phyloP scores from a whole-genome alignment of 768 basidiomycete species.

The Collybia sordida region DNA sequence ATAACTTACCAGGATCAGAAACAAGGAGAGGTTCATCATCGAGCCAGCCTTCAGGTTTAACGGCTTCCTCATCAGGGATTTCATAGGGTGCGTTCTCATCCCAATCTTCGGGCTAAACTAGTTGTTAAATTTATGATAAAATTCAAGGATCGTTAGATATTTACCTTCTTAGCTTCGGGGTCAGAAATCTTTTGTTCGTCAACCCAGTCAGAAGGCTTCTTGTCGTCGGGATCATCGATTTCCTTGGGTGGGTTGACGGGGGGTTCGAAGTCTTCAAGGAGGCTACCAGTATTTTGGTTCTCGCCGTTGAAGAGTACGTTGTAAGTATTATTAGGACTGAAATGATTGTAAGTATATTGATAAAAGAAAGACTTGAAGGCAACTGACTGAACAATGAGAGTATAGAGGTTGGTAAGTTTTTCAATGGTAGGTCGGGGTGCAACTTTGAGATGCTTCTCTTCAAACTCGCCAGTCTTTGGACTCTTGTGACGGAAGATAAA shows the following conservation, averaged over 20 bases:
- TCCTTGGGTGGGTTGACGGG: slow-evolving; percentile 90
- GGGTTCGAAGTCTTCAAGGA: slow-evolving; percentile 93
- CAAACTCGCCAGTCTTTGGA: slow-evolving; percentile 87
- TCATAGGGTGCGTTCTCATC: slow-evolving; percentile 96
- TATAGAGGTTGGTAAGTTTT: slow-evolving; percentile 93
- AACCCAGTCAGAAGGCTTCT: slow-evolving; percentile 93
- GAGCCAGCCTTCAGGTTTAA: slow-evolving; percentile 95
- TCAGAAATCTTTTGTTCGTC: slow-evolving; percentile 86
- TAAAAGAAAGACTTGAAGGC: not conserved
- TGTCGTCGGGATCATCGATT: slow-evolving; percentile 91
- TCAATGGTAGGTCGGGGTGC: slow-evolving; percentile 85
- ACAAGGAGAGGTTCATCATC: slow-evolving; percentile 79
- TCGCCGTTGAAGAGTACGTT: slow-evolving; percentile 90
- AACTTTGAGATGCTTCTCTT: slow-evolving; percentile 92
- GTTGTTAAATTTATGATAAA: not conserved
- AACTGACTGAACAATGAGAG: slow-evolving; percentile 85
- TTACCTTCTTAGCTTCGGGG: slow-evolving; percentile 77
- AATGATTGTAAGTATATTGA: slow-evolving; percentile 2
- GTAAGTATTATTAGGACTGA: slow-evolving; percentile 91
- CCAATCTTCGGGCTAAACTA: slow-evolving; percentile 85
- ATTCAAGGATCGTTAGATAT: slow-evolving; percentile 11
- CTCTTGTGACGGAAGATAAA: slow-evolving; percentile 99
- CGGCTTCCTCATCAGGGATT: slow-evolving; percentile 83
- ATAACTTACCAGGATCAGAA: slow-evolving; percentile 76
- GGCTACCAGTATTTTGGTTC: slow-evolving; percentile 71